A percentile compares a stretch with the other conserved stretches of the same genome.
phyloP scores from a whole-genome alignment of 2,329 filamentous ascomycete genomes.

The Monilinia polystroma region DNA sequence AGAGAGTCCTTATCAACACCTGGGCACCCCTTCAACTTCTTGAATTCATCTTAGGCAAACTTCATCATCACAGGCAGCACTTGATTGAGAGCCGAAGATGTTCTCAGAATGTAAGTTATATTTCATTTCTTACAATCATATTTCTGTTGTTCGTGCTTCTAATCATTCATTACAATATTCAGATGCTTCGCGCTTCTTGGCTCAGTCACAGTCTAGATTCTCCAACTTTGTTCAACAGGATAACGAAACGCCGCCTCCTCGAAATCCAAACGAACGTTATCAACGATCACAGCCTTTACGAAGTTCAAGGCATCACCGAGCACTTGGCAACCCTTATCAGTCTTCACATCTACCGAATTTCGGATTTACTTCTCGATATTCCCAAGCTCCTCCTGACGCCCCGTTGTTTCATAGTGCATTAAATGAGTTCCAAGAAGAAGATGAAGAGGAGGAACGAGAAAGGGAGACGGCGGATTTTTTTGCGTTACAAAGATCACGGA shows the following conservation, averaged over 20 bases:
- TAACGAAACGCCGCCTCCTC: conserved; percentile 33
- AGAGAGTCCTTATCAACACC: conserved; percentile 12
- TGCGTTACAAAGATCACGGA: conserved; percentile 83
- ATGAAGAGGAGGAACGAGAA: conserved; percentile 88
- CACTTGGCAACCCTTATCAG: conserved; percentile 74
- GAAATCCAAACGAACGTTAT: conserved; percentile 41
- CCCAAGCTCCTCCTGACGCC: conserved; percentile 67
- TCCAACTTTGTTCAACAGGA: conserved; percentile 67
- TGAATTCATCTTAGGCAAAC: conserved; percentile 13
- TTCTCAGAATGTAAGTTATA: conserved; percentile 41
- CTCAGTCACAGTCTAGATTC: conserved; percentile 91
- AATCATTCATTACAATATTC: conserved; percentile 23
- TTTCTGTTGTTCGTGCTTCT: conserved; percentile 13
- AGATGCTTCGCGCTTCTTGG: conserved; percentile 93
- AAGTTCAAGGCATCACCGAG: conserved; percentile 33
- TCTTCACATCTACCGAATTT: conserved; percentile 73
- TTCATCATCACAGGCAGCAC: not conserved
- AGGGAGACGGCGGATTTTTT: conserved; percentile 92
- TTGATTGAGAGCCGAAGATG: conserved; percentile 31
- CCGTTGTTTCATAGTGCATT: conserved; percentile 92
- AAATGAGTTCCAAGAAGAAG: conserved; percentile 88
- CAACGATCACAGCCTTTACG: conserved; percentile 34
- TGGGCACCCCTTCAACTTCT: conserved; percentile 6
- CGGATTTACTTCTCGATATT: conserved; percentile 75
- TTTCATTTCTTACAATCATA: not conserved